Base-by-base conservation (phyloP, 371 early-diverging fungal genomes). In the Rhizopus stolonifer region DNA sequence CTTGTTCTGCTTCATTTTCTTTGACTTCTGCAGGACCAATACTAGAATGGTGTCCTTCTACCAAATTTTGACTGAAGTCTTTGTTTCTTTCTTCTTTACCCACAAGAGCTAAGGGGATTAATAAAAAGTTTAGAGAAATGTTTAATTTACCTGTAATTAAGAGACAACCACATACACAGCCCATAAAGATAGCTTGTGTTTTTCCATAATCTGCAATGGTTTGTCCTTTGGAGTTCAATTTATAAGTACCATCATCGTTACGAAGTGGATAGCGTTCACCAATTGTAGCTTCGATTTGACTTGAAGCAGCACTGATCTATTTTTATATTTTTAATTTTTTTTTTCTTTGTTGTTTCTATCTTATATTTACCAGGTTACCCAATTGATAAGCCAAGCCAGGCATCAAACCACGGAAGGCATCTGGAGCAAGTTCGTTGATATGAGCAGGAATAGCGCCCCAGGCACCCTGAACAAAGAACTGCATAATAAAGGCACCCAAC, bases 391-490 rank as follows among this genome's bases (percentile, higher is more conserved):
- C 65, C 14, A 87, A 65, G 24, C 88, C 87, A 3, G 87, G 86
- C 57, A 89, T 81, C 1, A 85, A 67, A 15, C 83, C 83, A 18
- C 88, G 79, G 55, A 87, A 77, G 8, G 76, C 65, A 23, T 80
- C 65, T 3, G 89, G 89, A 15, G 86, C 74, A 13, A 87, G 61
- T 49, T 89, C 89, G 54, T 77, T 80, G 1, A 89, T 65, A 64
- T 84, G 83, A n/a, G 79, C 83, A 23, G 88, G 88, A 43, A 87
- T 76, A n/a, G 81, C 78, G 47, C 86, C 87, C 82, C 85, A 84
- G 3, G 83, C 85, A 21, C 86, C 87, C 61, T 86, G 81, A 10
- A 81, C 77, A 59, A 77, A 83, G 62, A 83, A 83, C 56, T 82
- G 84, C 59, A 81, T 63, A 4, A 80, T 72, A 61, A 86, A 86